Evolutionary conservation across 192 early-diverging fungal genomes (phyloP).

Genomic region (Coemansia sp.): DNA sequence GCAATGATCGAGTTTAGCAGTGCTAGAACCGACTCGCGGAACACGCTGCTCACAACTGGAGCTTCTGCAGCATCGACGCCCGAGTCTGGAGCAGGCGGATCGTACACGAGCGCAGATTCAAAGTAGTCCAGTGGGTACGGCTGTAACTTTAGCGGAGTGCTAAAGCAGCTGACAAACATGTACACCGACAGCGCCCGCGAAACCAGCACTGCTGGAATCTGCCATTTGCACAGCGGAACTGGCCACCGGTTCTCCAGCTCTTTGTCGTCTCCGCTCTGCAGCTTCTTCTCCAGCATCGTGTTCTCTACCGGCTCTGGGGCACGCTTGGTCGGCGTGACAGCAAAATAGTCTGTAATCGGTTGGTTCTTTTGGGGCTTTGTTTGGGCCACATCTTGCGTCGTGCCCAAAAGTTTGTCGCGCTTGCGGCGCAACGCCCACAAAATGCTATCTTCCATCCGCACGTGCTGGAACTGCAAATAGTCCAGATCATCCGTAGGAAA

Average conservation of each 20-base stretch:
- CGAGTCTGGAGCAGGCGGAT: slow-evolving; percentile 10
- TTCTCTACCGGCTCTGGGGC: not conserved
- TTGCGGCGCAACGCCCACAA: slow-evolving; percentile 28
- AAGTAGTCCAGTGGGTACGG: slow-evolving; percentile 81
- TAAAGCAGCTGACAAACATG: slow-evolving; percentile 49
- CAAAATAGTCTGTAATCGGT: slow-evolving; percentile 38
- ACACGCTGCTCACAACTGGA: slow-evolving; percentile 25
- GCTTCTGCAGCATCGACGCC: not conserved
- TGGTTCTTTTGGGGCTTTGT: not conserved
- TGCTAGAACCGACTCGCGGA: slow-evolving; percentile 30
- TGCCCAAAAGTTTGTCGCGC: slow-evolving; percentile 1
- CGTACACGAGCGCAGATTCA: slow-evolving; percentile 60
- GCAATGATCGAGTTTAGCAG: slow-evolving; percentile 46
- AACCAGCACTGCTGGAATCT: slow-evolving; percentile 29
- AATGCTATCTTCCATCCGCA: slow-evolving; percentile 22
- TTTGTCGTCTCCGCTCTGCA: slow-evolving; percentile 18
- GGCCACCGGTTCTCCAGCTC: slow-evolving; percentile 30
- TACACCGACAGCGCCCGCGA: slow-evolving; percentile 34
- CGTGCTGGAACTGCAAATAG: slow-evolving; percentile 54
- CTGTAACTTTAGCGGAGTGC: slow-evolving; percentile 61
- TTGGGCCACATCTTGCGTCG: not conserved
- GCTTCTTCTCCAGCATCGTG: slow-evolving; percentile 1
- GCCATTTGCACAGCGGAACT: slow-evolving; percentile 32
- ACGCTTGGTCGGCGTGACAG: not conserved
- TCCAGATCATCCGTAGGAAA: slow-evolving; percentile 87